Conservation (phyloP, 1,284 basidiomycete genomes). For the Boletus smithii region DNA sequence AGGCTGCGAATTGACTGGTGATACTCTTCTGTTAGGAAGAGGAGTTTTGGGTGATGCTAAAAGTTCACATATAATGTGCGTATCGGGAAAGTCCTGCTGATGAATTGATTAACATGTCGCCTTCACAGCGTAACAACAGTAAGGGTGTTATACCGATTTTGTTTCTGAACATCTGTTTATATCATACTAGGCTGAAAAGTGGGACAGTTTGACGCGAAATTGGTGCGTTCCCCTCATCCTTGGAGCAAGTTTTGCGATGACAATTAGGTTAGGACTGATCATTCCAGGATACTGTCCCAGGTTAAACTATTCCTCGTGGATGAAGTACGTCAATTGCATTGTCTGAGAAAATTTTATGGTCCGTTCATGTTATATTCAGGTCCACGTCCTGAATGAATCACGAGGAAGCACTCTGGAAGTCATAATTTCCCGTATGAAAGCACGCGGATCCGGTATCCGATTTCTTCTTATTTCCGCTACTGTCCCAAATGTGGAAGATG, state of each 20-base stretch:
- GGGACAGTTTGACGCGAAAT: conserved; percentile 86
- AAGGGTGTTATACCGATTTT: conserved; percentile 16
- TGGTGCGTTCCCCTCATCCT: conserved; percentile 50
- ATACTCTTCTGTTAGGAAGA: conserved; percentile 65
- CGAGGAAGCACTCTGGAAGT: conserved; percentile 93
- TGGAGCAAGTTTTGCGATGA: conserved; percentile 11
- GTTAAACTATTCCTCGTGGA: conserved; percentile 85
- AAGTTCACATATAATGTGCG: conserved; percentile 73
- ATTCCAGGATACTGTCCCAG: conserved; percentile 61
- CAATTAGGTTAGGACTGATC: conserved; percentile 51
- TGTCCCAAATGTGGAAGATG: conserved; percentile 88
- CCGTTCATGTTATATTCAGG: conserved; percentile 43
- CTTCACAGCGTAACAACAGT: conserved; percentile 72
- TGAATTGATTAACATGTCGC: conserved; percentile 4
- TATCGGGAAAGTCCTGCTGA: conserved; percentile 6
- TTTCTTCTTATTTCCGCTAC: conserved; percentile 93
- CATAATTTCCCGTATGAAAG: conserved; percentile 89
- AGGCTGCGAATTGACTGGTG: conserved; percentile 92
- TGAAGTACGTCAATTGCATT: conserved; percentile 53
- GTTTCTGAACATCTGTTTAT: conserved; percentile 6
- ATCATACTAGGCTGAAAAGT: conserved; percentile 79
- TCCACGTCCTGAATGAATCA: conserved; percentile 88
- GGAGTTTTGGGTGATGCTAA: conserved; percentile 70
- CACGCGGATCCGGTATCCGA: conserved; percentile 64
- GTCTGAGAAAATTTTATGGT: background rate